A percentile compares a stretch with the other conserved stretches of the same genome.
These are phyloP conservation scores for Balakata baccata DNA, from an alignment of 345 rosid species.

Conservation along the genomic window DNA sequence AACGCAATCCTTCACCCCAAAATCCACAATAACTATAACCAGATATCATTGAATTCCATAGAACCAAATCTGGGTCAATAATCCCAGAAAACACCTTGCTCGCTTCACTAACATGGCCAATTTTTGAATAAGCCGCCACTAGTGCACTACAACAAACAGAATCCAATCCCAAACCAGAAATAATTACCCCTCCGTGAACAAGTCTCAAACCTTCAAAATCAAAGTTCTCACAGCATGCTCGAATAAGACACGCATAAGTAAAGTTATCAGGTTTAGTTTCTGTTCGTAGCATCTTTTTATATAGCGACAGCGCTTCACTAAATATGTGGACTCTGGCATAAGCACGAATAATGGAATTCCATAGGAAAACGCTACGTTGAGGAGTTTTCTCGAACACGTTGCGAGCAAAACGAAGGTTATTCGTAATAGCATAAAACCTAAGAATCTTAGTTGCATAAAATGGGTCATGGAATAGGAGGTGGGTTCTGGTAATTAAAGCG, in stretches of 20 bases:
- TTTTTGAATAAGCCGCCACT: slow-evolving; percentile 64
- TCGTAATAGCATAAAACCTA: slow-evolving; percentile 47
- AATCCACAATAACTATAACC: slow-evolving; percentile 55
- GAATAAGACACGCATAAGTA: slow-evolving; percentile 65
- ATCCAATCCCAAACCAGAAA: slow-evolving; percentile 59
- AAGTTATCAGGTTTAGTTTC: slow-evolving; percentile 60
- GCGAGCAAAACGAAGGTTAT: slow-evolving; percentile 51
- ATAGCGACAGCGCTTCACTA: slow-evolving; percentile 35
- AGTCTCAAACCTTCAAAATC: slow-evolving; percentile 42
- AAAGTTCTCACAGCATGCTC: slow-evolving; percentile 55
- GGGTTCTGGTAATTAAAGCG: slow-evolving; percentile 49
- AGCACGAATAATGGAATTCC: slow-evolving; percentile 82
- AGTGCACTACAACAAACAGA: slow-evolving; percentile 57
- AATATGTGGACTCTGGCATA: slow-evolving; percentile 48
- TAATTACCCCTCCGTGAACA: slow-evolving; percentile 53
- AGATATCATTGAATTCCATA: slow-evolving; percentile 77
- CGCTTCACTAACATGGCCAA: slow-evolving; percentile 47
- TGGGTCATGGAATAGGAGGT: slow-evolving; percentile 48
- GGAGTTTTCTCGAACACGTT: slow-evolving; percentile 70
- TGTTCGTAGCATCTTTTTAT: slow-evolving; percentile 45
- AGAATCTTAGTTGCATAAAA: slow-evolving; percentile 61
- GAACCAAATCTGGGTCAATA: slow-evolving; percentile 63
- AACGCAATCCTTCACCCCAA: slow-evolving; percentile 46
- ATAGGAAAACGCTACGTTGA: slow-evolving; percentile 68
- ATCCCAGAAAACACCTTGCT: slow-evolving; percentile 46